Conservation (phyloP, 441 rosid species). For the Macaranga tanarius region DNA sequence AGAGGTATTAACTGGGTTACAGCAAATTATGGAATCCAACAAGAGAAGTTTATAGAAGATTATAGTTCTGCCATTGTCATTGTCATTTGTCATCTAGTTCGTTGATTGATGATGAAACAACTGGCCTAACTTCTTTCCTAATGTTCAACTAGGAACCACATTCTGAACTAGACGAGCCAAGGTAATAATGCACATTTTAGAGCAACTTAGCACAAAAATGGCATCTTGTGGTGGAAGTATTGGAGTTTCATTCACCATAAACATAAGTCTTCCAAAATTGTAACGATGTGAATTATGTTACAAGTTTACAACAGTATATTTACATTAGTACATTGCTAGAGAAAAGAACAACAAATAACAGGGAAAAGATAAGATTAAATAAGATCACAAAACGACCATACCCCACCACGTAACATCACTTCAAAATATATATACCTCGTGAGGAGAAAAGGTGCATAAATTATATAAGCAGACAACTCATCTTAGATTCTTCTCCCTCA, state of each 20-base stretch:
- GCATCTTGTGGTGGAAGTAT: neutral
- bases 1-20: too few relatives aligned
- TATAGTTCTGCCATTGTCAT: neutral
- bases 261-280: conserved; percentile 9
- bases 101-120: conserved; percentile 8
- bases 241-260: neutral
- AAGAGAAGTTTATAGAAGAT: neutral
- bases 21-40: neutral
- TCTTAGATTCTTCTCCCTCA: conserved; percentile 30
- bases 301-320: conserved; percentile 21
- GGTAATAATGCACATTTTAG: neutral
- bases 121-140: neutral
- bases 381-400: conserved; percentile 22
- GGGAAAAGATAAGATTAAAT: neutral
- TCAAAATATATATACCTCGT: conserved; percentile 19
- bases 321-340: conserved; percentile 21
- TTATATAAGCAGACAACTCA: conserved; percentile 30
- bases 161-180: neutral
- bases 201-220: neutral
- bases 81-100: conserved; percentile 3
- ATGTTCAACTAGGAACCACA: neutral
- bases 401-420: conserved; percentile 20
- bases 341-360: neutral
- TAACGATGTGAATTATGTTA: neutral
- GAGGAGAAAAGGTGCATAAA: conserved; percentile 21